A percentile compares a stretch with the other conserved stretches of the same genome.
Evolutionary conservation across 2,329 filamentous ascomycete genomes (phyloP).

Genomic region (Penicillium sp.): DNA sequence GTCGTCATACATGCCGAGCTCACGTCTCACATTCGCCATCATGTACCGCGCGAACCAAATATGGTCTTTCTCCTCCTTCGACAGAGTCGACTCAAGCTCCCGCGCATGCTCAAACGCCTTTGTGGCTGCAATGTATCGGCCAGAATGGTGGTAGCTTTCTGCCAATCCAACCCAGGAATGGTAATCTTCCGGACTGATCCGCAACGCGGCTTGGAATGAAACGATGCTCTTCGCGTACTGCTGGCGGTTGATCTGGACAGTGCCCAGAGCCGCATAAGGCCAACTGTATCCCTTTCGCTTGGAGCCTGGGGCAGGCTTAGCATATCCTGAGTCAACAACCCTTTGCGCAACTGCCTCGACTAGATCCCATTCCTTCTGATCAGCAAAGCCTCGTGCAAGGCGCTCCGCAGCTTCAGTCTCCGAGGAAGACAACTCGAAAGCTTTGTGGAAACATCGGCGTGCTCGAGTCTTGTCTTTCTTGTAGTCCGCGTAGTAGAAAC

Average conservation of each 20-base stretch:
- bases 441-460: conserved; percentile 91
- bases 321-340: conserved; percentile 90
- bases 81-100: conserved; percentile 58
- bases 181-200: conserved; percentile 79
- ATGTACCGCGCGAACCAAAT: conserved; percentile 97
- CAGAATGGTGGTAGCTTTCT: conserved; percentile 95
- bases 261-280: conserved; percentile 89
- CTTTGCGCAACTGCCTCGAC: conserved; percentile 88
- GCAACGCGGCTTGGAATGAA: conserved; percentile 82
- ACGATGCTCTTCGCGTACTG: conserved; percentile 84
- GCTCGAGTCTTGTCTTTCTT: conserved; percentile 79
- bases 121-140: conserved; percentile 86
- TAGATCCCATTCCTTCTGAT: conserved; percentile 90
- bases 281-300: conserved; percentile 91
- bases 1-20: conserved; percentile 82
- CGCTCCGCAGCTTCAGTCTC: conserved; percentile 84
- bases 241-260: conserved; percentile 90
- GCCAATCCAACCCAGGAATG: conserved; percentile 94
- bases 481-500: conserved; percentile 87
- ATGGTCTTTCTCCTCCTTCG: conserved; percentile 55
- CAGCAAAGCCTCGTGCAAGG: conserved; percentile 77
- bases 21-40: conserved; percentile 88
- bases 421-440: conserved; percentile 81
- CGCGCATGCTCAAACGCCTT: conserved; percentile 86
- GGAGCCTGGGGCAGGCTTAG: conserved; percentile 81